Percentiles rank a stretch among this genome's conserved stretches.
Evolutionary conservation across 768 basidiomycete genomes (phyloP).

Genomic region (Chalciporus chontae): DNA sequence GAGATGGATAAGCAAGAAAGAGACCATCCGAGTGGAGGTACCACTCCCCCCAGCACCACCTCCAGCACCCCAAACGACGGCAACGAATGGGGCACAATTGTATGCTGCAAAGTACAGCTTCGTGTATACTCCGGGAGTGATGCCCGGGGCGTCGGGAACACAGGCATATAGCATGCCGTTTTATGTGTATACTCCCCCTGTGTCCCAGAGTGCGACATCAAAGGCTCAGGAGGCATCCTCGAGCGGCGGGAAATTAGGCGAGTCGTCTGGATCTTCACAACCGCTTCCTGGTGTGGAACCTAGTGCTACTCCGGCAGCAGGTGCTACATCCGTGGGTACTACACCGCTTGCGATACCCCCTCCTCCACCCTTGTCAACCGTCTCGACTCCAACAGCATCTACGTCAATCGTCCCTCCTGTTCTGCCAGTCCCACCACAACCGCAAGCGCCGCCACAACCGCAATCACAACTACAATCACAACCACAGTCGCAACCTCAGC

Average conservation of each 20-base stretch:
- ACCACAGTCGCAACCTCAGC: background rate
- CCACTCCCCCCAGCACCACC: conserved; percentile 27
- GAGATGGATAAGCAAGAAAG: conserved; percentile 66
- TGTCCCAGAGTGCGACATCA: conserved; percentile 5
- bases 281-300: background rate
- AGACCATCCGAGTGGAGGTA: conserved; percentile 47
- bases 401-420: background rate
- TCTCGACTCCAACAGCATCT: background rate
- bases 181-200: conserved; percentile 21
- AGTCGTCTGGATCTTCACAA: background rate
- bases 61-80: conserved; percentile 17
- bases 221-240: conserved; percentile 9
- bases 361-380: background rate
- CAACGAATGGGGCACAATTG: conserved; percentile 7
- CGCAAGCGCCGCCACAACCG: background rate
- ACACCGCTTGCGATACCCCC: background rate
- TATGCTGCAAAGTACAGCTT: conserved; percentile 20
- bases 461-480: background rate
- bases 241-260: background rate
- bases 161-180: conserved; percentile 26
- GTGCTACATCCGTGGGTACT: background rate
- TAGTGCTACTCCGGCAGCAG: background rate
- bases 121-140: conserved; percentile 14
- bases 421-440: background rate
- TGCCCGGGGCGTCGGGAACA: conserved; percentile 9